Conservation (phyloP, 2,329 filamentous ascomycete species). For the Cyphellophora europaea region DNA sequence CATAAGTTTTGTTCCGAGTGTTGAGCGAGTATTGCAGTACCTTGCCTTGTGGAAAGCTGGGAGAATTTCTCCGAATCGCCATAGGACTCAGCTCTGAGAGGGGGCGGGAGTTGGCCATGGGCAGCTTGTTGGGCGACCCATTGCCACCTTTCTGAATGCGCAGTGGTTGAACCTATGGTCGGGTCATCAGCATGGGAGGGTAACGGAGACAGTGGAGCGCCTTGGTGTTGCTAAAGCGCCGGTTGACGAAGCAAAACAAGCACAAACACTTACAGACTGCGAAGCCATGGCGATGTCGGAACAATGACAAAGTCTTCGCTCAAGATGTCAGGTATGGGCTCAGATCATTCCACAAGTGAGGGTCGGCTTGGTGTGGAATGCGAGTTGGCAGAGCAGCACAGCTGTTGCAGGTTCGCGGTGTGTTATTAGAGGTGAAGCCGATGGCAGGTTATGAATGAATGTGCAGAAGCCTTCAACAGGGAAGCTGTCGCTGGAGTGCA, state of each 20-base stretch:
- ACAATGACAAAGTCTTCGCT: slow-evolving; percentile 17
- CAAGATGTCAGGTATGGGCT: slow-evolving; percentile 10
- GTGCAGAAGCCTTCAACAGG: too few species aligned
- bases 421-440: too few species aligned
- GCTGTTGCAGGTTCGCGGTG: slow-evolving; percentile 9
- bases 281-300: slow-evolving; percentile 13
- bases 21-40: slow-evolving; percentile 34
- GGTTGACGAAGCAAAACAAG: background rate
- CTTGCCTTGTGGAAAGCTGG: slow-evolving; percentile 75
- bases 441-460: too few species aligned
- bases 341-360: slow-evolving; percentile 14
- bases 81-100: slow-evolving; percentile 83
- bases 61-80: slow-evolving; percentile 81
- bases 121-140: slow-evolving; percentile 53
- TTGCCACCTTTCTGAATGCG: slow-evolving; percentile 24
- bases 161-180: slow-evolving; percentile 21
- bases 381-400: slow-evolving; percentile 15
- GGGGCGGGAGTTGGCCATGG: slow-evolving; percentile 54
- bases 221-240: background rate
- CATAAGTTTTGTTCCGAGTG: slow-evolving; percentile 1
- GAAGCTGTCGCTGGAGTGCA: too few species aligned
- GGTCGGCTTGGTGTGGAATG: slow-evolving; percentile 8
- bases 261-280: slow-evolving; percentile 12
- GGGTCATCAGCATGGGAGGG: background rate
- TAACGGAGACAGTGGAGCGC: background rate